These are phyloP conservation scores for Barnettozyma pratensis DNA, from an alignment of 805 yeast species.

Conservation along the genomic window DNA sequence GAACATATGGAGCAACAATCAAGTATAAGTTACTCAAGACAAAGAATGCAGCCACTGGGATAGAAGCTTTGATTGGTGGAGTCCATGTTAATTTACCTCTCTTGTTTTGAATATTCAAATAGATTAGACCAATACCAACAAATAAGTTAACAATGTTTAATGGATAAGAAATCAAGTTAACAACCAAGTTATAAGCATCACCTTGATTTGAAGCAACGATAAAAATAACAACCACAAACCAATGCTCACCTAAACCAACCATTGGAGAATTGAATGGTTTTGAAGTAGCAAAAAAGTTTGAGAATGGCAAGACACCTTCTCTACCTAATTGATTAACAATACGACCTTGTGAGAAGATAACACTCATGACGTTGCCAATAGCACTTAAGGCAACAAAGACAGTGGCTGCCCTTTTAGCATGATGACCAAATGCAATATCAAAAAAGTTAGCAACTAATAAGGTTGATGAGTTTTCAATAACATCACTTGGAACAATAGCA, in stretches of 20 bases:
- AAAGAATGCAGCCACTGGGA: conserved; percentile 61
- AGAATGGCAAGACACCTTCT: conserved; percentile 75
- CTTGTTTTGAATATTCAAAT: conserved; percentile 45
- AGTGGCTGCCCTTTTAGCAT: conserved; percentile 67
- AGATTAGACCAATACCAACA: conserved; percentile 59
- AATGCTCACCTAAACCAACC: conserved; percentile 71
- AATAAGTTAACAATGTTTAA: conserved; percentile 67
- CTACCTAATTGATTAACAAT: conserved; percentile 76
- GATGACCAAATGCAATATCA: conserved; percentile 61
- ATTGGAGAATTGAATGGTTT: conserved; percentile 72
- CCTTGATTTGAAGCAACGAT: conserved; percentile 83
- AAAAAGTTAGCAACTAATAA: conserved; percentile 75
- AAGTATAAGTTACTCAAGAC: conserved; percentile 60
- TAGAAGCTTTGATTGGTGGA: conserved; percentile 65
- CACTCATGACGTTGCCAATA: conserved; percentile 76
- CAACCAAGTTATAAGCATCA: conserved; percentile 77
- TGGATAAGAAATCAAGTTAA: conserved; percentile 79
- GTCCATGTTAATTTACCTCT: conserved; percentile 55
- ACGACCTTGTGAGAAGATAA: conserved; percentile 78
- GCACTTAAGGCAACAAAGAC: conserved; percentile 80
- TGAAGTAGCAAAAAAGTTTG: conserved; percentile 63
- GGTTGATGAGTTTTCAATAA: conserved; percentile 54
- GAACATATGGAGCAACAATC: conserved; percentile 73
- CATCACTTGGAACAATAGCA: conserved; percentile 72
- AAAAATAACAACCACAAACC: conserved; percentile 67